phyloP scores from a whole-genome alignment of 257 asterid species.

The Solanum bulbocastanum region DNA sequence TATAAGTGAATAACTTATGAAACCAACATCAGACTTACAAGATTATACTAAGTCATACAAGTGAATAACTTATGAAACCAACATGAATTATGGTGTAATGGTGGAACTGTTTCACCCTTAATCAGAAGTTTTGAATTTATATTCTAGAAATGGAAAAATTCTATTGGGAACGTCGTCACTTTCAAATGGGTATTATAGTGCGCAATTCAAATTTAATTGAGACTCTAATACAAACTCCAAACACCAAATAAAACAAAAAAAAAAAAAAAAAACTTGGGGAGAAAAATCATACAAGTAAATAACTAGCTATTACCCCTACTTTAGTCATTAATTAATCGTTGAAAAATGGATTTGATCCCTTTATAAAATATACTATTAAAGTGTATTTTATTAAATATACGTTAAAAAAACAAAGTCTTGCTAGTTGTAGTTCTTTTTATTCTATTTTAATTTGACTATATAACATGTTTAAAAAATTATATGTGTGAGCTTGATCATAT shows the following conservation, averaged over 20 bases:
- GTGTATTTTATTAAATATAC: neutral
- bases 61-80: neutral
- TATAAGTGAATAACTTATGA: neutral
- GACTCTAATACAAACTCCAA: too few relatives aligned
- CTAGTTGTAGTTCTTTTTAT: neutral
- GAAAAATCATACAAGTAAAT: neutral
- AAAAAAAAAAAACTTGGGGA: neutral
- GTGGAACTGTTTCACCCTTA: too few relatives aligned
- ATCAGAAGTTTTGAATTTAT: too few relatives aligned
- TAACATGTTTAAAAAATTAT: neutral
- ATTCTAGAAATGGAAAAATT: too few relatives aligned
- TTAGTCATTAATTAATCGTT: neutral
- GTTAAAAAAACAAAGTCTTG: neutral
- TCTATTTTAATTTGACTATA: neutral
- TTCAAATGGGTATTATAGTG: too few relatives aligned
- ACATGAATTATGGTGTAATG: too few relatives aligned
- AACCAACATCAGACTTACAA: too few relatives aligned
- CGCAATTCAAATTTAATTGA: too few relatives aligned
- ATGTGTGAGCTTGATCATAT: neutral
- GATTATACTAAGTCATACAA: neutral
- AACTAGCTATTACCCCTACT: neutral
- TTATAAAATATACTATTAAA: neutral
- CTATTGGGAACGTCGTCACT: too few relatives aligned
- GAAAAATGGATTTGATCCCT: neutral
- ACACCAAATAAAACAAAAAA: too few relatives aligned